Conservation (phyloP, 768 basidiomycete species). For the Myochromella boudieri region DNA sequence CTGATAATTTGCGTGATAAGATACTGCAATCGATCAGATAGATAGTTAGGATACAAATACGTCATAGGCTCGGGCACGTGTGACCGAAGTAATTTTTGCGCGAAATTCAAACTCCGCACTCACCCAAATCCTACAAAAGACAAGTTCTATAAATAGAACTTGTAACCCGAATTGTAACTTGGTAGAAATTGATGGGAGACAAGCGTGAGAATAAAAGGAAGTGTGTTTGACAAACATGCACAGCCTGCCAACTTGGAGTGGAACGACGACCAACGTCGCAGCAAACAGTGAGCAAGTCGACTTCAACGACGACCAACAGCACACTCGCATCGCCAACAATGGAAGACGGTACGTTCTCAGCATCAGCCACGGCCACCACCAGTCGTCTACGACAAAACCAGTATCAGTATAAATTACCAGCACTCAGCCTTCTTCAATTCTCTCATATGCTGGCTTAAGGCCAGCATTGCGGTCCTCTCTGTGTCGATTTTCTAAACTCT, state of each 20-base stretch:
- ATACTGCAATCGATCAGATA: too few relatives aligned
- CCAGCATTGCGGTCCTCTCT: conserved; percentile 26
- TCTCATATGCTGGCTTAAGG: conserved; percentile 42
- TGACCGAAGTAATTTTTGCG: too few relatives aligned
- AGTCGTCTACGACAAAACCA: conserved; percentile 32
- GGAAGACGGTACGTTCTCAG: conserved; percentile 81
- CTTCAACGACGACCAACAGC: conserved; percentile 12
- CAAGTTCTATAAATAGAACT: too few relatives aligned
- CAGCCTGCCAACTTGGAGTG: conserved; percentile 2
- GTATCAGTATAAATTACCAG: conserved; percentile 25
- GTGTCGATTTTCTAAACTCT: too few relatives aligned
- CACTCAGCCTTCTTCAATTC: conserved; percentile 23
- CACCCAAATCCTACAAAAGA: too few relatives aligned
- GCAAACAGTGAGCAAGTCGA: conserved; percentile 11
- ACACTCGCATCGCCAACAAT: conserved; percentile 37
- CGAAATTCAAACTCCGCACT: too few relatives aligned
- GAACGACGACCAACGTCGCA: conserved; percentile 5
- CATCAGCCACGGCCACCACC: conserved; percentile 71
- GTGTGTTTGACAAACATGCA: conserved; percentile 7
- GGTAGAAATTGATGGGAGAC: conserved; percentile 20
- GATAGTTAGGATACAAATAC: too few relatives aligned
- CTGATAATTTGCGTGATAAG: too few relatives aligned
- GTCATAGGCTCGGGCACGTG: too few relatives aligned
- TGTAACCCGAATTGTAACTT: too few relatives aligned
- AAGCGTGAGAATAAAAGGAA: conserved; percentile 10